Evolutionary conservation across 2,329 filamentous ascomycete species (phyloP).

Genomic region (Phialophora verrucosa): DNA sequence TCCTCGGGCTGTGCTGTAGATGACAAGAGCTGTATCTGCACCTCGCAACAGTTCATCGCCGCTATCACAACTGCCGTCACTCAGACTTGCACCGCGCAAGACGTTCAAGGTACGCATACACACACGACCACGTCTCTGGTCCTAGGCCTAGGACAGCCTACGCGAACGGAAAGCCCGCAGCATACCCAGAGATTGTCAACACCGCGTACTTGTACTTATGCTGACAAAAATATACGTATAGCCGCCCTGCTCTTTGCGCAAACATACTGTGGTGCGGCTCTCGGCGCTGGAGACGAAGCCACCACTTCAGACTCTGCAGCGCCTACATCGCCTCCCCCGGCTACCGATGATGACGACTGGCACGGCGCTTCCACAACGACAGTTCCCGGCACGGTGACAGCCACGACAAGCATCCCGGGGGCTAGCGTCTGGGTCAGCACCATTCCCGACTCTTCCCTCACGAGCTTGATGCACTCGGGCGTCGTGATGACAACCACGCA

Average conservation of each 20-base stretch:
- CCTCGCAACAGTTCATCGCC: constrained; percentile 27
- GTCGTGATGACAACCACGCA: constrained; percentile 21
- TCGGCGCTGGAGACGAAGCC: constrained; percentile 1
- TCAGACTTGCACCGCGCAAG: constrained; percentile 23
- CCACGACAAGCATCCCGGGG: constrained; percentile 5
- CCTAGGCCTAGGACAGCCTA: background rate
- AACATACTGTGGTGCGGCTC: constrained; percentile 26
- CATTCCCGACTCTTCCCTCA: background rate
- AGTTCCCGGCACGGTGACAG: constrained; percentile 25
- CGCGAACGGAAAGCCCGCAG: background rate
- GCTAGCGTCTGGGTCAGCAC: constrained; percentile 11
- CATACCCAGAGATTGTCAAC: background rate
- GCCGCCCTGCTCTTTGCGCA: constrained; percentile 27
- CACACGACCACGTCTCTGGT: too few species aligned
- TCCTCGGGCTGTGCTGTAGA: constrained; percentile 26
- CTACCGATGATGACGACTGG: background rate
- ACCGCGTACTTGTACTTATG: background rate
- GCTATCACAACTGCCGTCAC: constrained; percentile 33
- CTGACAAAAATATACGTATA: background rate
- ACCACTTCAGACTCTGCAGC: constrained; percentile 1
- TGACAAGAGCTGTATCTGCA: constrained; percentile 31
- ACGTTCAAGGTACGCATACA: constrained; percentile 24
- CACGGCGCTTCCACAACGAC: constrained; percentile 24
- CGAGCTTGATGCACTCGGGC: background rate
- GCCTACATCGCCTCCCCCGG: background rate